A percentile compares a stretch with the other conserved stretches of the same genome.
These are phyloP conservation scores for Lagenidium sp. DNA, from an alignment of 352 stramenopile genomes.

Conservation along the genomic window DNA sequence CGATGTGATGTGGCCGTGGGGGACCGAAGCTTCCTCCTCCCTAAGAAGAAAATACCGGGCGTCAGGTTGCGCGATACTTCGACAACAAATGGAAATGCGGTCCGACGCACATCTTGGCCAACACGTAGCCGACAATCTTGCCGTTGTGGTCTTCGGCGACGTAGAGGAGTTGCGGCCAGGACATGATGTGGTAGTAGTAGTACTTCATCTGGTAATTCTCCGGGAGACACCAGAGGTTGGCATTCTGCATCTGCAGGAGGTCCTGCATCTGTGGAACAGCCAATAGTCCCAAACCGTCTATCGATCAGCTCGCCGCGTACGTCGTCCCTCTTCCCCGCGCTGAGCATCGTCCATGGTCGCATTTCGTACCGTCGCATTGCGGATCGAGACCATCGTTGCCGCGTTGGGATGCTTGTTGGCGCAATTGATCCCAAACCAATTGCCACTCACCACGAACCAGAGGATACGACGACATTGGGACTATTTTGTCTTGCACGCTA, in stretches of 20 bases:
- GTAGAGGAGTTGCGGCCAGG: constrained; percentile 98
- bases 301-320: background rate
- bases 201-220: constrained; percentile 99
- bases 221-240: constrained; percentile 99
- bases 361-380: constrained; percentile 88
- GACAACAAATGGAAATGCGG: background rate
- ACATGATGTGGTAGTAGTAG: constrained; percentile 99
- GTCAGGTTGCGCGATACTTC: constrained; percentile 2
- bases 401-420: too few relatives aligned
- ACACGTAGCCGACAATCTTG: constrained; percentile 99
- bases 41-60: constrained; percentile 1
- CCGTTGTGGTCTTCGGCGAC: constrained; percentile 96
- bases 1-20: constrained; percentile 97
- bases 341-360: background rate
- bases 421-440: too few relatives aligned
- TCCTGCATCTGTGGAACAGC: constrained; percentile 89
- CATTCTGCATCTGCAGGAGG: constrained; percentile 98
- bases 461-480: too few relatives aligned
- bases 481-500: too few relatives aligned
- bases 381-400: constrained; percentile 94
- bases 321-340: background rate
- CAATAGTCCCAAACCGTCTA: too few relatives aligned
- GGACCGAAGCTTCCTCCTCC: constrained; percentile 20
- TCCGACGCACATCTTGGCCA: constrained; percentile 96
- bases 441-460: too few relatives aligned